Evolutionary conservation across 2,329 filamentous ascomycete genomes (phyloP).

Genomic region (Myriosclerotinia curreyana): DNA sequence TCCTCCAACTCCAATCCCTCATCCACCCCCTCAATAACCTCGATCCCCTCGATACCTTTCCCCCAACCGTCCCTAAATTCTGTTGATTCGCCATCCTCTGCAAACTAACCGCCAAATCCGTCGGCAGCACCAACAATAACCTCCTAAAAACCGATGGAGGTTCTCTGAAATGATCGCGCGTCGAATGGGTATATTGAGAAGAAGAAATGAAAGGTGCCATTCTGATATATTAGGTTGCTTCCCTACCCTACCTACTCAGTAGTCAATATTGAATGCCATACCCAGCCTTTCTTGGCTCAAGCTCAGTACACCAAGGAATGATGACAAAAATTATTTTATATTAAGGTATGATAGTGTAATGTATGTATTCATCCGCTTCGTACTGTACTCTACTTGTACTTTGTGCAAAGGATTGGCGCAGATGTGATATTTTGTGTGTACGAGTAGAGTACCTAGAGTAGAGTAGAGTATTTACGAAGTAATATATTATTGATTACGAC

Average conservation of each 20-base stretch:
- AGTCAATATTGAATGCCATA: constrained; percentile 2
- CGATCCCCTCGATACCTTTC: constrained; percentile 24
- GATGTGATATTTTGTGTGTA: background rate
- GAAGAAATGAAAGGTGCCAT: constrained; percentile 30
- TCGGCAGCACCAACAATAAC: constrained; percentile 30
- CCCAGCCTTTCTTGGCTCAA: background rate
- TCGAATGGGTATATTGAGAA: constrained; percentile 29
- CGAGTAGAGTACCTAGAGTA: too few species aligned
- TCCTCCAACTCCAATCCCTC: constrained; percentile 48
- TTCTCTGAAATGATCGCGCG: constrained; percentile 34
- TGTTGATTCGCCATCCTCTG: constrained; percentile 31
- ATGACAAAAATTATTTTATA: constrained; percentile 5
- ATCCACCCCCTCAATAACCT: constrained; percentile 25
- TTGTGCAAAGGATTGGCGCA: background rate
- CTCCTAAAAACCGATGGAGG: constrained; percentile 34
- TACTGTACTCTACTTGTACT: background rate
- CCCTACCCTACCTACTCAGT: too few species aligned
- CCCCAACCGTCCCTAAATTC: constrained; percentile 25
- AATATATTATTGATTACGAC: too few species aligned
- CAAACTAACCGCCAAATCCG: constrained; percentile 30
- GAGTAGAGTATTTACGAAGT: background rate
- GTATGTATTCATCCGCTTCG: background rate
- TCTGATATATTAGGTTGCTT: constrained; percentile 6
- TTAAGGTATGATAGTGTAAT: background rate
- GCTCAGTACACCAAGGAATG: constrained; percentile 2